A percentile compares a stretch with the other conserved stretches of the same genome.
These are phyloP conservation scores for Coniochaeta sp. DNA, from an alignment of 2,329 filamentous ascomycete species.

Conservation along the genomic window DNA sequence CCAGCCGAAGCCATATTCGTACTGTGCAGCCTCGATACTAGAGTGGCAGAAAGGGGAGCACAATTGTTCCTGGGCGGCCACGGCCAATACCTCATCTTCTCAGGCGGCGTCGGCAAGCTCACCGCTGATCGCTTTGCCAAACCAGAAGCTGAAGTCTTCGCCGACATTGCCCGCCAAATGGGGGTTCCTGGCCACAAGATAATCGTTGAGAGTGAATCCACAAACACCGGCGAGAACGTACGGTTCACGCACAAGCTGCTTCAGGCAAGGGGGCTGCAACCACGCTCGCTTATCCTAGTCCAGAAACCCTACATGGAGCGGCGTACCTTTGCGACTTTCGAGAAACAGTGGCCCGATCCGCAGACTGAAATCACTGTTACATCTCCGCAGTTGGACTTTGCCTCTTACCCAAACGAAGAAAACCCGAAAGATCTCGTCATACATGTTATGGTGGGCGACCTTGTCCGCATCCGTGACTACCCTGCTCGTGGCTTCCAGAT, in stretches of 20 bases:
- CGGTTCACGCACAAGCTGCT: conserved; percentile 32
- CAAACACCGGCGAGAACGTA: conserved; percentile 40
- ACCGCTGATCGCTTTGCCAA: conserved; percentile 28
- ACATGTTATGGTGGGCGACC: conserved; percentile 36
- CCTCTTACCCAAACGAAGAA: conserved; percentile 30
- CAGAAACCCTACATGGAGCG: conserved; percentile 43
- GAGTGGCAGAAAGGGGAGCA: conserved; percentile 33
- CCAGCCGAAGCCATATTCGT: conserved; percentile 35
- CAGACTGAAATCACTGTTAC: conserved; percentile 28
- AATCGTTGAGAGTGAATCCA: conserved; percentile 29
- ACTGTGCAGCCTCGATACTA: conserved; percentile 37
- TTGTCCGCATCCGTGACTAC: conserved; percentile 34
- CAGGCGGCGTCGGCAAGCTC: conserved; percentile 31
- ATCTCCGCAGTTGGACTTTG: conserved; percentile 29
- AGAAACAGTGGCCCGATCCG: conserved; percentile 32
- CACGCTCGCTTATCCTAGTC: conserved; percentile 30
- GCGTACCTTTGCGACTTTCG: conserved; percentile 36
- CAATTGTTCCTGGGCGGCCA: conserved; percentile 31
- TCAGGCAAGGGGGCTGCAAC: conserved; percentile 13
- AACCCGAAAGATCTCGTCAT: conserved; percentile 33
- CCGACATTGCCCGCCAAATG: conserved; percentile 27
- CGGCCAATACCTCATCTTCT: conserved; percentile 33
- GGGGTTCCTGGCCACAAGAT: conserved; percentile 30
- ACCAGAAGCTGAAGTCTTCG: conserved; percentile 35
- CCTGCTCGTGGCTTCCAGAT: conserved; percentile 34